Conservation (phyloP, 73 alveolate species). For the Diophrys appendiculata region DNA sequence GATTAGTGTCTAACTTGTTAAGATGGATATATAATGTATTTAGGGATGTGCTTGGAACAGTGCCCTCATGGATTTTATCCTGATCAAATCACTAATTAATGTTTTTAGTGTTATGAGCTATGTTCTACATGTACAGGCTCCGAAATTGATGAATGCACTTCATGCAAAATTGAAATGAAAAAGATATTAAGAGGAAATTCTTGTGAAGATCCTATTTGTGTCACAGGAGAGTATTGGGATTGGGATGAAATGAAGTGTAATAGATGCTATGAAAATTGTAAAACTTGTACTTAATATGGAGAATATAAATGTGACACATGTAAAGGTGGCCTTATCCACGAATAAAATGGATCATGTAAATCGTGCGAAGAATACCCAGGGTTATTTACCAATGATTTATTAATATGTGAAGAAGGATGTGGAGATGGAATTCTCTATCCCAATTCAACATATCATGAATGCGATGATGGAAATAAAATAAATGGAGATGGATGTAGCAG, state of each 20-base stretch:
- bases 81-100: background rate
- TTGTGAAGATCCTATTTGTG: background rate
- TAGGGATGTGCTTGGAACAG: background rate
- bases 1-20: background rate
- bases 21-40: background rate
- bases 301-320: background rate
- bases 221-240: background rate
- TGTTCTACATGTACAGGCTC: background rate
- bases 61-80: background rate
- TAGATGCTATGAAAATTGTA: background rate
- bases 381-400: background rate
- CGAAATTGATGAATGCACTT: background rate
- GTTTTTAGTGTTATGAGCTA: background rate
- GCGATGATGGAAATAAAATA: background rate
- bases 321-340: background rate
- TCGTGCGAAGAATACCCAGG: background rate
- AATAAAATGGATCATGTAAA: background rate
- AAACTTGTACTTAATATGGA: background rate
- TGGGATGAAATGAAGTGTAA: background rate
- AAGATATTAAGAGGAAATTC: background rate
- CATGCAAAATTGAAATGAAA: background rate
- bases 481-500: background rate
- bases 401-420: background rate
- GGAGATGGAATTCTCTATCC: constrained; percentile 1
- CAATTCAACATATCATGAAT: background rate